Conservation (phyloP, 2,329 filamentous ascomycete species). For the Polychaeton citri region DNA sequence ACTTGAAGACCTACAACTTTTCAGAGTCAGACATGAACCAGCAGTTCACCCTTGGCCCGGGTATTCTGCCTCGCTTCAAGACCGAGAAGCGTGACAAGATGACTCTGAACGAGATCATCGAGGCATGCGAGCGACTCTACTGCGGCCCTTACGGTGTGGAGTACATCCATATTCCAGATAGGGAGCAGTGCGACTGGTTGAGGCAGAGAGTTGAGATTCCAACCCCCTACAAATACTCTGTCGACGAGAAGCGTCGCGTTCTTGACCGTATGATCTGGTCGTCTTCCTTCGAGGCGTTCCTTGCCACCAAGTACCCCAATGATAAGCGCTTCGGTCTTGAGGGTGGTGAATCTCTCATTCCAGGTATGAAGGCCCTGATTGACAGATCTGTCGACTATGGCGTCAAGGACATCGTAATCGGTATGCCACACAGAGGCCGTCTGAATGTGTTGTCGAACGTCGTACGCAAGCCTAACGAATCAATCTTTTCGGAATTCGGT, state of each 20-base stretch:
- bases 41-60: conserved; percentile 83
- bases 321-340: conserved; percentile 99
- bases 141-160: conserved; percentile 95
- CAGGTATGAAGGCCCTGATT: conserved; percentile 98
- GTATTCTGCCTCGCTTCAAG: conserved; percentile 89
- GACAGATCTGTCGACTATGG: conserved; percentile 97
- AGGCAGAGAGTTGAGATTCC: conserved; percentile 90
- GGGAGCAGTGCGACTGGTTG: conserved; percentile 97
- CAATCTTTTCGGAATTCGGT: conserved; percentile 97
- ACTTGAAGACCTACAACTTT: conserved; percentile 89
- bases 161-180: conserved; percentile 97
- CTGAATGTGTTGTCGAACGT: conserved; percentile 97
- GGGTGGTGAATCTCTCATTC: conserved; percentile 91
- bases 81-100: conserved; percentile 83
- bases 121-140: conserved; percentile 87
- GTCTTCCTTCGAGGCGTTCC: conserved; percentile 90
- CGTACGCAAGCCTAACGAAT: conserved; percentile 97
- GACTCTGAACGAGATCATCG: conserved; percentile 89
- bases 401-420: conserved; percentile 97
- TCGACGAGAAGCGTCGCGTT: conserved; percentile 96
- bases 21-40: conserved; percentile 85
- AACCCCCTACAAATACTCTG: conserved; percentile 88
- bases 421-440: conserved; percentile 97
- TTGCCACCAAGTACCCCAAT: conserved; percentile 96
- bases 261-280: conserved; percentile 97